Base-by-base conservation (phyloP, 306 rosid genomes). In the Geum urbanum region DNA sequence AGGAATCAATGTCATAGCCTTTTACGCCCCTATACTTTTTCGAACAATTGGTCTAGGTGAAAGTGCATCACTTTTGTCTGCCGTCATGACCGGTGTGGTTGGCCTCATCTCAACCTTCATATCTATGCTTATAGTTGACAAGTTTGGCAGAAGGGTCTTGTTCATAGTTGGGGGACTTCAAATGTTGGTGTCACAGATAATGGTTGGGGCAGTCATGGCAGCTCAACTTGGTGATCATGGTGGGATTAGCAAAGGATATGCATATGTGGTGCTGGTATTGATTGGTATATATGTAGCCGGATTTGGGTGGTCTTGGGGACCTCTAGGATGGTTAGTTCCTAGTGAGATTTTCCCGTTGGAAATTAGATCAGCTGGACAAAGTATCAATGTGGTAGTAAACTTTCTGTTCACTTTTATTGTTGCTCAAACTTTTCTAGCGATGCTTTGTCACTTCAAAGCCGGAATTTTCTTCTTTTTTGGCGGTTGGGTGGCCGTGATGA, bases 231-330 rank as follows among this genome's bases (percentile, higher is more conserved):
- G 83, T 27, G 95, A 88, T 18, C 85, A 84, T 15, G 87, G 87
- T 8, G 84, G 72, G 43, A 58, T 86, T 66, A 55, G 79, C 72
- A 79, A 80, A 66, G 74, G 75, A 40, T 86, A 82, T 55, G 84
- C 83, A 7, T 80, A 69, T n/a, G 41, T 82, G 80, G 77, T 88
- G 45, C 67, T 88, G 39, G 66, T 82, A 16, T 53, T 82, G 73
- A 86, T 86, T 6, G 77, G 82, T 39, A 70, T 84, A 15, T 88
- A 88, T 70, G 87, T 82, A 49, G 87, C 86, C 12, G 91, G 91
- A 4, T 88, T 84, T 64, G 86, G 78, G 0, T 84, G 89, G 95
- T 88, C 95, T 1, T 86, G 95, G 91, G 91, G 95, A 12, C 91
- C 95, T 6, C 72, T 84, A 5, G 87, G 87, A 7, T 88, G 89